Percentiles rank a stretch among this genome's conserved stretches.
These are phyloP conservation scores for Thecaphora thlaspeos DNA, from an alignment of 1,284 basidiomycete genomes.

Conservation along the genomic window DNA sequence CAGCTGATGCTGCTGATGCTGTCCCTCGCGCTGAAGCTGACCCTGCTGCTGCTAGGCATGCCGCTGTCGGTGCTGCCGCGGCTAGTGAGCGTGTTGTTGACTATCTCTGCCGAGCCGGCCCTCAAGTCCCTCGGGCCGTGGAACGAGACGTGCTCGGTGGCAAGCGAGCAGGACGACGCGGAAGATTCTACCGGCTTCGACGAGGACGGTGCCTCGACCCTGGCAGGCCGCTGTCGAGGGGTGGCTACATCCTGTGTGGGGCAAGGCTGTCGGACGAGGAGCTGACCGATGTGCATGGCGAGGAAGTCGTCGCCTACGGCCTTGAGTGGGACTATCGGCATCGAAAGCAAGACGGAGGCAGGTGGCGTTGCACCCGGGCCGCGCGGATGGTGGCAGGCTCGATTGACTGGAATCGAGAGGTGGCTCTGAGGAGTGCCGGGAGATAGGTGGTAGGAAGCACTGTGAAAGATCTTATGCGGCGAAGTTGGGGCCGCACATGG, in stretches of 20 bases:
- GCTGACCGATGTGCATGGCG: constrained; percentile 36
- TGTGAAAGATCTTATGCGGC: no score
- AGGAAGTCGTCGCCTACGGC: constrained; percentile 27
- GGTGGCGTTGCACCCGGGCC: no score
- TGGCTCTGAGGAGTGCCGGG: no score
- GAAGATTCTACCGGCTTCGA: not conserved
- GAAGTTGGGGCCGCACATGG: no score
- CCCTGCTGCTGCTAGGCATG: no score
- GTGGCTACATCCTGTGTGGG: not conserved
- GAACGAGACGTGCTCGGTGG: not conserved
- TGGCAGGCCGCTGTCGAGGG: not conserved
- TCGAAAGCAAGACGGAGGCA: not conserved
- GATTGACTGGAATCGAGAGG: no score
- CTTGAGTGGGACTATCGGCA: constrained; percentile 23
- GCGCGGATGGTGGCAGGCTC: no score
- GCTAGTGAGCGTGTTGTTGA: not conserved
- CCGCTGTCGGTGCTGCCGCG: not conserved
- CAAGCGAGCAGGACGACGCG: not conserved
- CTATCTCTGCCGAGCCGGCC: no score
- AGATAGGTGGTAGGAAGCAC: no score
- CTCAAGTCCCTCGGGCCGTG: no score
- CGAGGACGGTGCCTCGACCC: no score
- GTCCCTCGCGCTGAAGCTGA: not conserved
- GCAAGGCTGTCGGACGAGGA: constrained; percentile 24
- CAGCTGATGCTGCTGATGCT: not conserved